These are phyloP conservation scores for Scleroderma bovista DNA, from an alignment of 768 basidiomycete species.

Conservation along the genomic window DNA sequence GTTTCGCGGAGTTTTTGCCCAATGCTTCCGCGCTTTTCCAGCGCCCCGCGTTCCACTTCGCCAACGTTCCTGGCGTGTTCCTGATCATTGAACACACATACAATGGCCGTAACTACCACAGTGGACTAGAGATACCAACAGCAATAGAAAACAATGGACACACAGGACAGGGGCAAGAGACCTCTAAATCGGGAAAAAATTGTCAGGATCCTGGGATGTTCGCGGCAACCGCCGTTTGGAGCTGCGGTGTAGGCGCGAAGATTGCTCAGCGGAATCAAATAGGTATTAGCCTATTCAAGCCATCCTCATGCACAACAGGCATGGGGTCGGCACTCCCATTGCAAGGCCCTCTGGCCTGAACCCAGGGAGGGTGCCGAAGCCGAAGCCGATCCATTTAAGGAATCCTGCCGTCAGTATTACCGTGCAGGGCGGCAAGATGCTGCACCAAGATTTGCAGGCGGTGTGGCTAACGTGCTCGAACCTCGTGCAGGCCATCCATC, in stretches of 20 bases:
- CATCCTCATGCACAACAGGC: conserved; percentile 7
- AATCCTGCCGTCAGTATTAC: background rate
- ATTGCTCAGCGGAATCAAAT: conserved; percentile 3
- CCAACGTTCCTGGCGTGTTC: conserved; percentile 9
- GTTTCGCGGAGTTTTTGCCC: conserved; percentile 30
- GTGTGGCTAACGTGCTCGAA: conserved; percentile 2
- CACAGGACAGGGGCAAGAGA: background rate
- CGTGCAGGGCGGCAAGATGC: background rate
- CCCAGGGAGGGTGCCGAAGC: background rate
- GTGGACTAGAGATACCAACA: background rate
- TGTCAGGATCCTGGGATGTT: background rate
- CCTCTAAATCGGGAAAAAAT: background rate
- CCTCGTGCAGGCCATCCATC: background rate
- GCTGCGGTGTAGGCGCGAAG: conserved; percentile 6
- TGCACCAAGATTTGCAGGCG: background rate
- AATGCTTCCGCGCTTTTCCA: conserved; percentile 31
- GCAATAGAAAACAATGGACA: background rate
- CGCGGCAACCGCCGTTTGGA: conserved; percentile 7
- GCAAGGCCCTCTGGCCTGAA: background rate
- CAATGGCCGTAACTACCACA: no score
- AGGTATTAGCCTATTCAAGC: conserved; percentile 2
- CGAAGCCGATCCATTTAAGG: background rate
- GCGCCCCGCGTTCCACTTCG: conserved; percentile 18
- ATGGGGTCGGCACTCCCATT: conserved; percentile 7
- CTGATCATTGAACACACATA: background rate